Base-by-base conservation (phyloP, 257 asterid genomes). In the Primulina huaijiensis region DNA sequence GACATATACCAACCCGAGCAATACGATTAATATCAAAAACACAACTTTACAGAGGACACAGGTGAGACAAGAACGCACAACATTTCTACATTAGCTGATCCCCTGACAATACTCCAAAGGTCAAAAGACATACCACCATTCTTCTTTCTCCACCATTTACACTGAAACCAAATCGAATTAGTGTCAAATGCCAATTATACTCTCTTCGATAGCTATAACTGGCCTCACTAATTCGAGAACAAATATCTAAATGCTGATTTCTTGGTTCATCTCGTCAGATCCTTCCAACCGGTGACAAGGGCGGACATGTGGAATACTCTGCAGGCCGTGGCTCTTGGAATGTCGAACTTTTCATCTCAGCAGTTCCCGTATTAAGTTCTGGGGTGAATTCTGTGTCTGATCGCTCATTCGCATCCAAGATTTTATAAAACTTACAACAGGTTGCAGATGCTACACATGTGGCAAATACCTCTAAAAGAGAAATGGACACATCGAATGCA, bases 261-360 rank as follows among this genome's bases (percentile, higher is more conserved):
- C 17, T 29, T 40, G 38, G 56, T n/a, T 40, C 63, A 14, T 38
- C 50, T 38, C 50, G 7, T 79, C 76, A 92, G 72, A 88, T 89
- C 84, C 98, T 88, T 71, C 92, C 98, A 25, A 80, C 97, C 0
- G 98, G 98, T 43, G 98, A 92, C 27, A 85, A 75, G 4, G 97
- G 98, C n/a, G 98, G 97, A 68, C 84, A 84, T 4, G 95, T 69
- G 19, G 81, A 71, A 74, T 80, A 90, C 73, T 80, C 83, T 60
- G 83, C 84, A 67, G 95, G 88, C 35, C 69, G 27, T 76, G 79
- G 83, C 70, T 78, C 82, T 60, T 76, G 86, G 69, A 81, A 52
- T 9, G 67, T 12, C 10, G 77, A 31, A 2, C 65, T 68, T 75
- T 75, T 84, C 69, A 21, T 67, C 55, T 16, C 61, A 58, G 66